phyloP scores from a whole-genome alignment of 768 basidiomycete species.

The Termitomyces heimii region DNA sequence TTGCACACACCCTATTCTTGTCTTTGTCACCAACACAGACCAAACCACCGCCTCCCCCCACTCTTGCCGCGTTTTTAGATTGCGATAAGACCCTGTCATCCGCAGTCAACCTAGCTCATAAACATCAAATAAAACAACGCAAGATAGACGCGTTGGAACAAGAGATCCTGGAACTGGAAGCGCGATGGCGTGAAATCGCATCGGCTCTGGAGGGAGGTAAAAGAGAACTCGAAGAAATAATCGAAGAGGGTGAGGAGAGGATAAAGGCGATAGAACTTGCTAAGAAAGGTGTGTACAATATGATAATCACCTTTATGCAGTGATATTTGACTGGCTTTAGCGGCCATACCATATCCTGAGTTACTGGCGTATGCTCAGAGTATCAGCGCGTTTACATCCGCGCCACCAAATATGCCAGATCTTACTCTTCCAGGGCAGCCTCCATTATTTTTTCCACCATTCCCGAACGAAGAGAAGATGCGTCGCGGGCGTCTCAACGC shows the following conservation, averaged over 20 bases:
- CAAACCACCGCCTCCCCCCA: conserved; percentile 57
- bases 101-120: conserved; percentile 58
- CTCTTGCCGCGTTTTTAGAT: conserved; percentile 50
- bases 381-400: conserved; percentile 81
- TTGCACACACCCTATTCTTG: conserved; percentile 66
- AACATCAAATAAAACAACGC: conserved; percentile 73
- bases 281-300: conserved; percentile 53
- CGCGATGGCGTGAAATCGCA: conserved; percentile 64
- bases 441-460: conserved; percentile 83
- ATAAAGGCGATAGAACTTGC: conserved; percentile 67
- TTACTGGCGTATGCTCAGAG: conserved; percentile 81
- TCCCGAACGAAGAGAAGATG: conserved; percentile 91
- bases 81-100: conserved; percentile 62
- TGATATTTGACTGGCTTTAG: conserved; percentile 28
- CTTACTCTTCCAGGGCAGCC: conserved; percentile 63
- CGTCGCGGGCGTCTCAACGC: conserved; percentile 74
- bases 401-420: conserved; percentile 84
- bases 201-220: conserved; percentile 59
- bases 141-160: conserved; percentile 65
- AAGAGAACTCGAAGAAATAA: conserved; percentile 60
- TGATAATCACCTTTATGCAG: not conserved
- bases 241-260: conserved; percentile 72
- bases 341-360: conserved; percentile 77
- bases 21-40: conserved; percentile 65
- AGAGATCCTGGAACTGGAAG: conserved; percentile 65